Evolutionary conservation across 2,329 filamentous ascomycete species (phyloP).

Genomic region (Aspergillus flavus): DNA sequence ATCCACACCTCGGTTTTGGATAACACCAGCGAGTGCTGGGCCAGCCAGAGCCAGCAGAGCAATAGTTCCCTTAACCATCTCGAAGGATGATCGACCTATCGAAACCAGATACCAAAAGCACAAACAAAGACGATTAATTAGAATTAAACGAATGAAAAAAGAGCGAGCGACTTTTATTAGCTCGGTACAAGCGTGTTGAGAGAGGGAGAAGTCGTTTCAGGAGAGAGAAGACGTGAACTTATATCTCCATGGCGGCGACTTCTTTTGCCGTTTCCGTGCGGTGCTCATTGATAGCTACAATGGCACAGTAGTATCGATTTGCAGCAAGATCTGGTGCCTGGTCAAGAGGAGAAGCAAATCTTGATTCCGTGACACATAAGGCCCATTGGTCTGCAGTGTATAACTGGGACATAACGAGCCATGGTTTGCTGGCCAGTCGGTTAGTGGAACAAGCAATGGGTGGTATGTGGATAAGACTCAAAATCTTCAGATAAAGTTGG

Average conservation of each 20-base stretch:
- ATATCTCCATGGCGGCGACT: constrained; percentile 24
- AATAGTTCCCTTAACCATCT: constrained; percentile 40
- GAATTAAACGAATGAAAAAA: constrained; percentile 27
- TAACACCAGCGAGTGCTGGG: constrained; percentile 39
- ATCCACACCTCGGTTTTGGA: constrained; percentile 15
- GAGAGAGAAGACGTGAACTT: constrained; percentile 22
- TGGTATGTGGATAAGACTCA: constrained; percentile 8
- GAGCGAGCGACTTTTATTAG: constrained; percentile 23
- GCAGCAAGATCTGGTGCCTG: constrained; percentile 16
- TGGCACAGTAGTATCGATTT: constrained; percentile 33
- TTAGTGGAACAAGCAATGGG: constrained; percentile 11
- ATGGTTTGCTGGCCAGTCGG: constrained; percentile 23
- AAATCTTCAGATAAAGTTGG: constrained; percentile 9
- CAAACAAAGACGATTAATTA: constrained; percentile 13
- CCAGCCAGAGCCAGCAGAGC: constrained; percentile 39
- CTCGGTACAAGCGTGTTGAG: constrained; percentile 15
- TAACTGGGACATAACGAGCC: constrained; percentile 14
- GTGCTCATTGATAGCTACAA: constrained; percentile 21
- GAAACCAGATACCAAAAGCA: constrained; percentile 19
- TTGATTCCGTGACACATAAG: constrained; percentile 3
- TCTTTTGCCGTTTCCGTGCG: constrained; percentile 18
- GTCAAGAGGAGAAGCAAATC: constrained; percentile 14
- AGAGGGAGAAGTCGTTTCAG: constrained; percentile 7
- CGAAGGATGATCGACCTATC: constrained; percentile 23
- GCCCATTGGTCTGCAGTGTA: constrained; percentile 23